Evolutionary conservation across 2,329 filamentous ascomycete species (phyloP).

Genomic region (Geosmithia morbida): DNA sequence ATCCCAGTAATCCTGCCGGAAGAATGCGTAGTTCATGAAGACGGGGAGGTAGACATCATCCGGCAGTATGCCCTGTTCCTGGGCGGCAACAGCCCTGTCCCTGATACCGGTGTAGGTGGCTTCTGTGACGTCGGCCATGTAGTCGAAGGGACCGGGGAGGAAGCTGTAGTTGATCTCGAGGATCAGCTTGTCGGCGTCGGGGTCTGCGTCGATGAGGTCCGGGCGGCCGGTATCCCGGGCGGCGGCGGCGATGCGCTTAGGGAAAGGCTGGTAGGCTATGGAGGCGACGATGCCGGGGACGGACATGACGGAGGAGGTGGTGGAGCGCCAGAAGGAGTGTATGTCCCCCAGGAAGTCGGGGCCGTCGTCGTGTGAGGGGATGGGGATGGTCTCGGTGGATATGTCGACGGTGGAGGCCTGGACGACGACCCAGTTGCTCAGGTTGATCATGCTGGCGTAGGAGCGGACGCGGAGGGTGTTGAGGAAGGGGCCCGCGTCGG

Average conservation of each 20-base stretch:
- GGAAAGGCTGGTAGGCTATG: constrained; percentile 23
- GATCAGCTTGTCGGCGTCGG: constrained; percentile 22
- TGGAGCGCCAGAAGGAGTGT: constrained; percentile 16
- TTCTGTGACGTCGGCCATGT: constrained; percentile 4
- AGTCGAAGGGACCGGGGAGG: constrained; percentile 11
- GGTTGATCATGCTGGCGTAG: constrained; percentile 25
- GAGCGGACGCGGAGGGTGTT: constrained; percentile 33
- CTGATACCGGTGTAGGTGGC: constrained; percentile 3
- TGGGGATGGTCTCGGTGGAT: constrained; percentile 20
- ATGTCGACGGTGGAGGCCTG: constrained; percentile 12
- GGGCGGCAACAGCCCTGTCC: constrained; percentile 9
- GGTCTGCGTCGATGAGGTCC: constrained; percentile 24
- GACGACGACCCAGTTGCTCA: constrained; percentile 19
- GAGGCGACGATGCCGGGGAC: constrained; percentile 11
- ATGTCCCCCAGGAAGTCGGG: constrained; percentile 12
- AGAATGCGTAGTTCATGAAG: constrained; percentile 28
- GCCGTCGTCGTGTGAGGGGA: constrained; percentile 12
- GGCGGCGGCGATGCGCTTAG: constrained; percentile 15
- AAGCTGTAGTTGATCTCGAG: constrained; percentile 28
- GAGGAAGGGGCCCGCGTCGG: constrained; percentile 13
- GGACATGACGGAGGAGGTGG: constrained; percentile 9
- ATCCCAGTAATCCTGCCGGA: constrained; percentile 25
- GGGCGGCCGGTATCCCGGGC: constrained; percentile 14
- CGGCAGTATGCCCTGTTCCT: constrained; percentile 15
- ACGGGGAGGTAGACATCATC: constrained; percentile 21